Evolutionary conservation across 805 yeast species (phyloP), one percentile per base, ranked within the genome.

Genomic region (Wickerhamiella cacticola): DNA sequence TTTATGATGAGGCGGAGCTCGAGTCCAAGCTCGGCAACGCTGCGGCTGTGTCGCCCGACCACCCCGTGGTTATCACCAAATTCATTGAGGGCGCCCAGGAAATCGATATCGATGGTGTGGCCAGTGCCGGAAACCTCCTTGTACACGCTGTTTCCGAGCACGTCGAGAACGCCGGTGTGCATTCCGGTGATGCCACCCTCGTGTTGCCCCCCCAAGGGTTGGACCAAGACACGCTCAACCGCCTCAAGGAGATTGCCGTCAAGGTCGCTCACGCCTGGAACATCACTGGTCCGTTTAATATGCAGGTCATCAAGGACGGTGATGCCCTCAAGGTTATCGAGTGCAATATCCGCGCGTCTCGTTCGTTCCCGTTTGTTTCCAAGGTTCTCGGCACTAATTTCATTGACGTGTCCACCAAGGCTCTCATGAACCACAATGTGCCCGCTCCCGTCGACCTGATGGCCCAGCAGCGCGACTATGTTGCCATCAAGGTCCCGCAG

Each of bases 311-410:
- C 66, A 95, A 95, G 55, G 84, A 87, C 68, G 87, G 87, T 65
- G 84, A 85, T 58, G 95, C 85, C 57, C 84, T 89, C 62, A 92
- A 92, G 75, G 98, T 92, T 52, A 92, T 92, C 65, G 98, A 92
- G 71, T 92, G 98, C 78, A 92, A 92, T 68, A 83, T 92, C 59
- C 83, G 98, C 69, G 98, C 98, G 46, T 89, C 97, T 5, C 80
- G 98, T 68, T 89, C 97, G 13, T 92, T 92, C 89, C 98, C 98
- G 66, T 92, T 92, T 65, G 96, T 89, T 33, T 89, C 97, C 43
- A 92, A 92, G 74, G 98, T 92, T 43, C 73, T 92, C 55, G 98
- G 98, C 56, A 74, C 76, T 48, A 89, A 92, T 72, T 88, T 92
- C 68, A 92, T 92, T 63, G 95, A 89, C 48, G 86, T 85, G 59